phyloP scores from a whole-genome alignment of 257 asterid species.

The Craterostigma plantagineum region DNA sequence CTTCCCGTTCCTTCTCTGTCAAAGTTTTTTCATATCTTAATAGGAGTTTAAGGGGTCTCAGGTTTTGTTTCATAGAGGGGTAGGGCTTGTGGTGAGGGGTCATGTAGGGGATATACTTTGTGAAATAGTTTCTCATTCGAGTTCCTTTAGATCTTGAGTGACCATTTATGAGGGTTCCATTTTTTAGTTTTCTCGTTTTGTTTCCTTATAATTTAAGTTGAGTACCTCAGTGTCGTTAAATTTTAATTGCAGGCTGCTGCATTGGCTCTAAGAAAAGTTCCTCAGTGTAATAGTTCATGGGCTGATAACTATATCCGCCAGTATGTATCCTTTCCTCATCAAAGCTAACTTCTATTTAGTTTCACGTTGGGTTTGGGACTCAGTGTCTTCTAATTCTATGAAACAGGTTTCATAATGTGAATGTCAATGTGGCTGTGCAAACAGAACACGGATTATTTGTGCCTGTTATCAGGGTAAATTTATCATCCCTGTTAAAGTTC shows the following conservation, averaged over 20 bases:
- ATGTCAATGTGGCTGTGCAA: conserved; percentile 92
- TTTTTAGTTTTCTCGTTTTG: not conserved
- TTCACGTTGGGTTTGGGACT: not conserved
- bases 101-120: too few species aligned
- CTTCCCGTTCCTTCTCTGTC: not conserved
- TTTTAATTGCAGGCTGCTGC: conserved; percentile 82
- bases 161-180: too few species aligned
- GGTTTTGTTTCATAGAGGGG: too few species aligned
- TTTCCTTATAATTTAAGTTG: not conserved
- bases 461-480: conserved; percentile 66
- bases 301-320: conserved; percentile 89
- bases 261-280: conserved; percentile 91
- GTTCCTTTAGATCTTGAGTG: too few species aligned
- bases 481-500: too few species aligned
- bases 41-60: too few species aligned
- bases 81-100: too few species aligned
- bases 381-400: not conserved
- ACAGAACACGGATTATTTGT: conserved; percentile 84
- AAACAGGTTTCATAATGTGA: conserved; percentile 65
- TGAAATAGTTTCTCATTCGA: too few species aligned
- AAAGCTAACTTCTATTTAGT: too few species aligned
- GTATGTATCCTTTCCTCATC: conserved; percentile 29
- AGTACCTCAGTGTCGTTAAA: not conserved
- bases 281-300: conserved; percentile 97
- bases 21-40: too few species aligned